A percentile compares a stretch with the other conserved stretches of the same genome.
Evolutionary conservation across 306 rosid species (phyloP).

Genomic region (Carpinus fangiana): DNA sequence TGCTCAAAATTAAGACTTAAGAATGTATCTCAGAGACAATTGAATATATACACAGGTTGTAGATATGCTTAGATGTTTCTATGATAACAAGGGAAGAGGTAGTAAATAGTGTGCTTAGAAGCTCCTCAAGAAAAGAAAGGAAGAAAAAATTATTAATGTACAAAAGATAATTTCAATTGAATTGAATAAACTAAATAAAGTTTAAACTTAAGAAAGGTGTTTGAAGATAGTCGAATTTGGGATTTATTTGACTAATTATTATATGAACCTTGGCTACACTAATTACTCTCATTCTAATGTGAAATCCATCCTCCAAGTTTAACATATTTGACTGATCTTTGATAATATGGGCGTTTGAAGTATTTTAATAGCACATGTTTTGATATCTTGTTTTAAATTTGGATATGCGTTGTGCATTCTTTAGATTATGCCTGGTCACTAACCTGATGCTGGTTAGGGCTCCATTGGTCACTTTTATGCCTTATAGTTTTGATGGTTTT

Average conservation of each 20-base stretch:
- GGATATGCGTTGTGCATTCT: conserved; percentile 16
- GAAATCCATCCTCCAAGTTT: background rate
- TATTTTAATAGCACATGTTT: conserved; percentile 1
- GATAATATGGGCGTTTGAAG: background rate
- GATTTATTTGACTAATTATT: background rate
- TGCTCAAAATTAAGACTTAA: background rate
- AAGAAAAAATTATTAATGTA: background rate
- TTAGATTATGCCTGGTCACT: conserved; percentile 9
- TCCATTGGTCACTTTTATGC: conserved; percentile 6
- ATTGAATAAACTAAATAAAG: background rate
- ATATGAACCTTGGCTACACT: background rate
- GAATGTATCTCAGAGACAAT: background rate
- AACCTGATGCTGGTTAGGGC: conserved; percentile 19
- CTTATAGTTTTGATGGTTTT: conserved; percentile 17
- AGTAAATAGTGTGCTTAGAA: background rate
- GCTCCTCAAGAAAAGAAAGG: background rate
- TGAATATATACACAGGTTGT: background rate
- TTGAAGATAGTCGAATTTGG: background rate
- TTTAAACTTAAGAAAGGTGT: background rate
- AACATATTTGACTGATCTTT: background rate
- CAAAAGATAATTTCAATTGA: background rate
- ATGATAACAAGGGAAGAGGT: background rate
- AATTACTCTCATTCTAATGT: background rate
- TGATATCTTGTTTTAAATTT: background rate
- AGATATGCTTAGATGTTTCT: background rate